Evolutionary conservation across 768 basidiomycete species (phyloP).

Genomic region (Dendrothele bispora): DNA sequence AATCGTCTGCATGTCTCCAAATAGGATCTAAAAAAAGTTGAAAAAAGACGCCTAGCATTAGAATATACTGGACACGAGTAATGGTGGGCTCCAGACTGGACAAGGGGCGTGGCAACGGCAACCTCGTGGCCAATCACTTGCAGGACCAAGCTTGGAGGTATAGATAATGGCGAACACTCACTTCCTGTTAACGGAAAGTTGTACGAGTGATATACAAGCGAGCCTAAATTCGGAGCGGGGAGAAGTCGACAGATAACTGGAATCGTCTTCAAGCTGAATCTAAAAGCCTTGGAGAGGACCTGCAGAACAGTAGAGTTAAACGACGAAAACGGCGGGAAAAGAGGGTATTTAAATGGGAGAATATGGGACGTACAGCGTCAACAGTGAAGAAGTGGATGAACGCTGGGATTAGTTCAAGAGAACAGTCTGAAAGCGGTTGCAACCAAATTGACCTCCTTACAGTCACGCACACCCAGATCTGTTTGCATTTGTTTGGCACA

Average conservation of each 20-base stretch:
- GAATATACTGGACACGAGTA: not conserved
- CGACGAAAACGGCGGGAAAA: slow-evolving; percentile 5
- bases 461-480: no score
- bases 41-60: not conserved
- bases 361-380: slow-evolving; percentile 18
- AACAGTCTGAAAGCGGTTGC: slow-evolving; percentile 32
- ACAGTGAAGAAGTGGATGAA: slow-evolving; percentile 21
- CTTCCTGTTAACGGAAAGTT: not conserved
- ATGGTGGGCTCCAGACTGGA: not conserved
- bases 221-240: slow-evolving; percentile 4
- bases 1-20: slow-evolving; percentile 82
- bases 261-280: slow-evolving; percentile 11
- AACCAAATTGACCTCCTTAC: slow-evolving; percentile 39
- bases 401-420: slow-evolving; percentile 34
- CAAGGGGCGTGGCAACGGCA: slow-evolving; percentile 7
- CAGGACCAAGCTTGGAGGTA: not conserved
- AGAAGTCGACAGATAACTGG: slow-evolving; percentile 14
- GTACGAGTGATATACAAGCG: not conserved
- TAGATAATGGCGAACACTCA: not conserved
- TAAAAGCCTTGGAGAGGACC: slow-evolving; percentile 1
- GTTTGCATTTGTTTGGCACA: no score
- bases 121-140: slow-evolving; percentile 9
- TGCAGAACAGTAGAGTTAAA: not conserved
- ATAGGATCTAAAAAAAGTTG: slow-evolving; percentile 12
- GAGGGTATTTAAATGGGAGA: slow-evolving; percentile 13